Conservation (phyloP, 345 rosid species). For the Dovyalis caffra region DNA sequence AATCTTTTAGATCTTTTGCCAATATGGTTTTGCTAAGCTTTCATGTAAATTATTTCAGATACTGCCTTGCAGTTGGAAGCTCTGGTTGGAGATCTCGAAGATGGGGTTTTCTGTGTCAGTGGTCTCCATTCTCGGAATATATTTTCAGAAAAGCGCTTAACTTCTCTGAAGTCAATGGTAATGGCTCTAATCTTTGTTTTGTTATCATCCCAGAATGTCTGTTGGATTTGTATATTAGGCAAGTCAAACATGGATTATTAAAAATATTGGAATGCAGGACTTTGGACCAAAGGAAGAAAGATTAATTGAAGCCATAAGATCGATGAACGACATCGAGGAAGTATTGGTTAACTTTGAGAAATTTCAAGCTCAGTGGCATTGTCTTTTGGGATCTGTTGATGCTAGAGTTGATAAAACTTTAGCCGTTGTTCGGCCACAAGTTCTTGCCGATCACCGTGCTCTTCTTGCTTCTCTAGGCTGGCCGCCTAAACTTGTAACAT, state of each 20-base stretch:
- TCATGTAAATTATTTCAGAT: slow-evolving; percentile 37
- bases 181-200: slow-evolving; percentile 8
- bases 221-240: neutral
- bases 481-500: slow-evolving; percentile 65
- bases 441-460: slow-evolving; percentile 66
- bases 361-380: slow-evolving; percentile 51
- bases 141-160: slow-evolving; percentile 40
- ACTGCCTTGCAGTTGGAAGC: slow-evolving; percentile 63
- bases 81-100: slow-evolving; percentile 84
- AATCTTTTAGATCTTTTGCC: neutral
- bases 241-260: neutral
- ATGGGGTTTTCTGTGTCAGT: slow-evolving; percentile 48
- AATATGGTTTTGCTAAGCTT: neutral
- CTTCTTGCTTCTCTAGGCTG: slow-evolving; percentile 77
- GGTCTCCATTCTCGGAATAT: slow-evolving; percentile 31
- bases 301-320: slow-evolving; percentile 44
- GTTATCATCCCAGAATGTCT: slow-evolving; percentile 11
- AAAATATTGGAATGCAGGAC: slow-evolving; percentile 44
- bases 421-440: slow-evolving; percentile 56
- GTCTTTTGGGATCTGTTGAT: slow-evolving; percentile 62
- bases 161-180: slow-evolving; percentile 29
- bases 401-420: slow-evolving; percentile 59
- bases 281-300: slow-evolving; percentile 45
- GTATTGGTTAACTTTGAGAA: slow-evolving; percentile 39
- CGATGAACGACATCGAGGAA: slow-evolving; percentile 53